Base-by-base conservation (phyloP, 2,329 filamentous ascomycete species). In the Fusarium siculi region DNA sequence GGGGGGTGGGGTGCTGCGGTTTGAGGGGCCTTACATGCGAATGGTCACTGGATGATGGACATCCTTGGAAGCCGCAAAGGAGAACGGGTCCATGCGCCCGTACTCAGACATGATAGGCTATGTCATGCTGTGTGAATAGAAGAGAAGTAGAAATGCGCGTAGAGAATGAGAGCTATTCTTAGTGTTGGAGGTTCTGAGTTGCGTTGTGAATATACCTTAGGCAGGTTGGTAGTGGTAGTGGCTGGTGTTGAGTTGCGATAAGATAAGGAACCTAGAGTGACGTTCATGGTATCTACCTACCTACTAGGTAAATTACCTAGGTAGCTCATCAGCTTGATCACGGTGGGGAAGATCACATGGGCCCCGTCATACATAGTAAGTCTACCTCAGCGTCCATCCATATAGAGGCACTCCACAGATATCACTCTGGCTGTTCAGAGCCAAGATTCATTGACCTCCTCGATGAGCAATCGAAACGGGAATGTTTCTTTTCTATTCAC, bases 31-130 rank as follows among this genome's bases (percentile, higher is more conserved):
- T 65, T 78, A 91, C 90, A 93, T 91, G 81, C 90, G 89, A 77
- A 92, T 85, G 83, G 86, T 90, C 75, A 92, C 87, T 25, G 93
- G 90, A 73, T 95, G 89, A 76, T 94, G 88, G 76, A 98, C 87
- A 82, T 93, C 91, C 74, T 94, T 93, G 67, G 96, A 97, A 79
- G 92, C 94, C 75, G 94, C 95, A 85, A 98, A 98, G 36, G 95
- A 97, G 83, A 97, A 98, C 58, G 95, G 93, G 84, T 99, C 96
- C 94, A 98, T 98, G 65, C 80, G 81, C 76, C 81, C 82, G 77
- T 82, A 82, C 68, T 83, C 81, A 74, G 80, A 64, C 81, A 83
- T 84, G 66, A 58, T 67, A 56, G 50, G 52, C 80, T 78, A 81
- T 73, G 66, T 75, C 80, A 81, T 81, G 42, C 52, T 55, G 49